Percentiles rank a stretch among this genome's conserved stretches.
Evolutionary conservation across 2,329 filamentous ascomycete species (phyloP).

Genomic region (Ophiocordyceps camponoti-leonardi): DNA sequence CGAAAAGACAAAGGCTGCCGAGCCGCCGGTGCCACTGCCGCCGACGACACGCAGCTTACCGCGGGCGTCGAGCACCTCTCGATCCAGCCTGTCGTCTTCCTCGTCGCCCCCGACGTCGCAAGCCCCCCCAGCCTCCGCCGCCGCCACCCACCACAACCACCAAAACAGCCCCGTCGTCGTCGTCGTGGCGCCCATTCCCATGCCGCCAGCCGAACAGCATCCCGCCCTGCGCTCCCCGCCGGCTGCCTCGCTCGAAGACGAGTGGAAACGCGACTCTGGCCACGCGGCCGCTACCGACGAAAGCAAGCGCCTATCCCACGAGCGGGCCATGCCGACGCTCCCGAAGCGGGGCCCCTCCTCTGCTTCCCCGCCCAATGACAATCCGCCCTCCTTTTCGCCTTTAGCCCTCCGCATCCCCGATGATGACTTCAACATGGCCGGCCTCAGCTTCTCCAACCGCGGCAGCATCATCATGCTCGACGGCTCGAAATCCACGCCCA

Average conservation of each 20-base stretch:
- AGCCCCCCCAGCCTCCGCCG: slow-evolving; percentile 10
- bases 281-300: slow-evolving; percentile 26
- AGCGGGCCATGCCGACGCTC: slow-evolving; percentile 1
- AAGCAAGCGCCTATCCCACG: not conserved
- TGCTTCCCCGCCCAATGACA: not conserved
- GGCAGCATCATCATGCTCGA: slow-evolving; percentile 48
- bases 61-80: slow-evolving; percentile 4
- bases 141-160: slow-evolving; percentile 4
- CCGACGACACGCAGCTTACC: slow-evolving; percentile 16
- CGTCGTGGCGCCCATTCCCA: slow-evolving; percentile 12
- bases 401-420: slow-evolving; percentile 38
- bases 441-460: slow-evolving; percentile 43
- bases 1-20: slow-evolving; percentile 40
- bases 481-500: slow-evolving; percentile 19
- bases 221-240: slow-evolving; percentile 26
- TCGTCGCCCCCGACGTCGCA: slow-evolving; percentile 10
- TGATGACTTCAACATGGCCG: slow-evolving; percentile 37
- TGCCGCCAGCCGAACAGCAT: slow-evolving; percentile 33
- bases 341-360: not conserved
- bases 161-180: slow-evolving; percentile 9
- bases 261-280: slow-evolving; percentile 38
- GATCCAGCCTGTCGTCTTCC: slow-evolving; percentile 9
- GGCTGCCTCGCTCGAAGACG: slow-evolving; percentile 14
- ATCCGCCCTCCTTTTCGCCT: slow-evolving; percentile 4
- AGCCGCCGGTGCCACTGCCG: slow-evolving; percentile 37